Percentiles rank a stretch among this genome's conserved stretches.
Conservation (phyloP, 2,329 filamentous ascomycete genomes). For the Apiospora phragmitis region DNA sequence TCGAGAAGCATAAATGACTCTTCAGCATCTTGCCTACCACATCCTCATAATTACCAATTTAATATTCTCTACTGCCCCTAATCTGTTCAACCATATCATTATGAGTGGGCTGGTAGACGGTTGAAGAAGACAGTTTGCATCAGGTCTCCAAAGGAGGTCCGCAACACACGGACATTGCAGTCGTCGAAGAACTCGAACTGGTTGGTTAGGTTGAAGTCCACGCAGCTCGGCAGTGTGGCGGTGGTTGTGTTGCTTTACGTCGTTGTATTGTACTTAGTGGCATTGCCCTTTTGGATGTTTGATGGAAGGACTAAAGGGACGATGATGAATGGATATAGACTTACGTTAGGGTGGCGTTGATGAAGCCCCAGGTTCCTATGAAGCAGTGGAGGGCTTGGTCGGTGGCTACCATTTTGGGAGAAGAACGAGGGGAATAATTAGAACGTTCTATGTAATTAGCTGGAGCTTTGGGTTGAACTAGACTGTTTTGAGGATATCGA, state of each 20-base stretch:
- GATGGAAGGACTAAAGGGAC: no score
- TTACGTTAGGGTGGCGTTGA: background rate
- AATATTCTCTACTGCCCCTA: background rate
- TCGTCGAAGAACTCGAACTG: background rate
- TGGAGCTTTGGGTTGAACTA: no score
- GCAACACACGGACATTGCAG: background rate
- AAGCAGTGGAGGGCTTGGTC: background rate
- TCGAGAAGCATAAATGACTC: background rate
- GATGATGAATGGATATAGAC: background rate
- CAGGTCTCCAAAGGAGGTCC: background rate
- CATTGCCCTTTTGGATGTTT: no score
- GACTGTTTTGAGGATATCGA: no score
- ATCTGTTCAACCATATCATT: background rate
- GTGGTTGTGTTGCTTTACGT: background rate
- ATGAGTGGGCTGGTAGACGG: background rate
- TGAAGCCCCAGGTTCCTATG: background rate
- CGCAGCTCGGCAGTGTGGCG: background rate
- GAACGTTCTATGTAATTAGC: background rate
- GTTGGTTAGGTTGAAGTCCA: background rate
- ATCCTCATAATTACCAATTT: no score
- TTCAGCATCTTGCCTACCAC: background rate
- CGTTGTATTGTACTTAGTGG: background rate
- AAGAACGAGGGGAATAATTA: background rate
- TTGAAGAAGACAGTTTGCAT: background rate
- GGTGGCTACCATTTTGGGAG: background rate